phyloP scores from a whole-genome alignment of 495 filamentous ascomycete species.

The Oidiodendron maius region DNA sequence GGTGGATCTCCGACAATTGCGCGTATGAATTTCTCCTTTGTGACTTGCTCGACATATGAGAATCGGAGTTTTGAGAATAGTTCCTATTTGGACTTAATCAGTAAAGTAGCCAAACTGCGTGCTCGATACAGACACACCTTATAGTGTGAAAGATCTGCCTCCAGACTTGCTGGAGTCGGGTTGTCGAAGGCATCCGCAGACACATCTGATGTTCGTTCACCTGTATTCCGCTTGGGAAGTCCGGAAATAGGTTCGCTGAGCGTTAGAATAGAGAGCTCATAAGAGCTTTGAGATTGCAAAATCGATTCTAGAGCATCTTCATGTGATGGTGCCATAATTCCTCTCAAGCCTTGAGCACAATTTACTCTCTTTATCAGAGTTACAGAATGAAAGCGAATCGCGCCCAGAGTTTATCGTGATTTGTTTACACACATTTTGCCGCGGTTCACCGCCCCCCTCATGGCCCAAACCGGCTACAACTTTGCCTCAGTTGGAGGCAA shows the following conservation, averaged over 20 bases:
- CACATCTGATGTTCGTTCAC: constrained; percentile 57
- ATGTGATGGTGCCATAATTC: constrained; percentile 17
- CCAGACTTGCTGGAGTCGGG: constrained; percentile 67
- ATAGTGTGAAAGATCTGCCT: constrained; percentile 85
- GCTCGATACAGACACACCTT: constrained; percentile 38
- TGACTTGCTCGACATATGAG: constrained; percentile 80
- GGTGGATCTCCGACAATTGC: constrained; percentile 81
- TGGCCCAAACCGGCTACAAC: no score
- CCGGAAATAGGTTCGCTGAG: constrained; percentile 68
- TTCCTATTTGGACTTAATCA: constrained; percentile 45
- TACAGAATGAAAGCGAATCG: no score
- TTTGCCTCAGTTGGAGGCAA: no score
- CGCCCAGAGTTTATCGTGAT: no score
- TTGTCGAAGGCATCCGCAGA: constrained; percentile 59
- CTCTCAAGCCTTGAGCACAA: no score
- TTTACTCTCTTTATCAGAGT: no score
- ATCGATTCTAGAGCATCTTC: constrained; percentile 24
- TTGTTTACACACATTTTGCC: no score
- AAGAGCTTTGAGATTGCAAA: constrained; percentile 28
- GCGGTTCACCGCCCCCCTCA: no score
- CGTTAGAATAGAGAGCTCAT: constrained; percentile 65
- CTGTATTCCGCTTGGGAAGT: constrained; percentile 35
- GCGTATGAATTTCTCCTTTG: constrained; percentile 74
- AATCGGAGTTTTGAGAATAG: constrained; percentile 95
- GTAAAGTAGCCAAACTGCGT: neutral